A percentile compares a stretch with the other conserved stretches of the same genome.
phyloP scores from a whole-genome alignment of 805 yeast species.

The Wickerhamiella kurtzmanii region DNA sequence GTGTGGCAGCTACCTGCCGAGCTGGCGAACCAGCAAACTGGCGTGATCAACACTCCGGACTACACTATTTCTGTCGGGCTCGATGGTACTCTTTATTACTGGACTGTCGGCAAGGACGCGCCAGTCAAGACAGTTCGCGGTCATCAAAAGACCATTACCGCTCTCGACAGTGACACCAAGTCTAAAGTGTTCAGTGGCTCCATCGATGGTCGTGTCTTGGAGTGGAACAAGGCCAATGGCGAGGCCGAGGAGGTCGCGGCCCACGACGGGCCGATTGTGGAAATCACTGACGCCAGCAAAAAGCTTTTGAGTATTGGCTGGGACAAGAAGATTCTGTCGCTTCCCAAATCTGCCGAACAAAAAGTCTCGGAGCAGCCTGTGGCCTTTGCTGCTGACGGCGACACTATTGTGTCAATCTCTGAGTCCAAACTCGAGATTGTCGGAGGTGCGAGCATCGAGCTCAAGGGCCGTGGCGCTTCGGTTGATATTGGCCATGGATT shows the following conservation, averaged over 20 bases:
- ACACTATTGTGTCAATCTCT: conserved; percentile 32
- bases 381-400: conserved; percentile 29
- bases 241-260: conserved; percentile 29
- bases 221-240: conserved; percentile 37
- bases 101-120: conserved; percentile 26
- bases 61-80: conserved; percentile 52
- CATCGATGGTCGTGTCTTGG: conserved; percentile 60
- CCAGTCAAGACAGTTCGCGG: conserved; percentile 43
- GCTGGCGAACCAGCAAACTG: conserved; percentile 61
- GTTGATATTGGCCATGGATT: conserved; percentile 32
- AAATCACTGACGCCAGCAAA: conserved; percentile 29
- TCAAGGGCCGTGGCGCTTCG: conserved; percentile 10
- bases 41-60: conserved; percentile 52
- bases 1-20: conserved; percentile 39
- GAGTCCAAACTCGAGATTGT: conserved; percentile 32
- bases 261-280: conserved; percentile 59
- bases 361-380: conserved; percentile 36
- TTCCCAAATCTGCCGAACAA: conserved; percentile 26
- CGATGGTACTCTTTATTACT: conserved; percentile 58
- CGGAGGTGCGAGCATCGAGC: conserved; percentile 10
- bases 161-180: conserved; percentile 27
- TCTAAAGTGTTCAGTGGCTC: conserved; percentile 48
- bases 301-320: conserved; percentile 52
- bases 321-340: conserved; percentile 62
- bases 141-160: conserved; percentile 72